A percentile compares a stretch with the other conserved stretches of the same genome.
phyloP scores from a whole-genome alignment of 208 protist genomes.

The Acanthamoeba royreba region DNA sequence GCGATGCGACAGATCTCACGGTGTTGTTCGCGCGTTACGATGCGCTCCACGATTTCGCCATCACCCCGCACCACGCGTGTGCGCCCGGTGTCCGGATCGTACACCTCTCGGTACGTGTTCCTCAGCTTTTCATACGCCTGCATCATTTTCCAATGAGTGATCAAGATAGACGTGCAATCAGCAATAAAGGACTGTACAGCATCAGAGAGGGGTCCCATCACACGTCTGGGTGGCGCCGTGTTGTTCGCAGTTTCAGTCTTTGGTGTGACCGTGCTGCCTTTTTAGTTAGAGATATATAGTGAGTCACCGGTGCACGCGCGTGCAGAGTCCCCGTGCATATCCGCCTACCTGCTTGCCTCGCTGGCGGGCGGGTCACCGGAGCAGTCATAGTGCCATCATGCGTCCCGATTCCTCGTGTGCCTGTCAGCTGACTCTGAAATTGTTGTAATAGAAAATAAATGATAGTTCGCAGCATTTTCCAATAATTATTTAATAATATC shows the following conservation, averaged over 20 bases:
- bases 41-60: constrained; percentile 60
- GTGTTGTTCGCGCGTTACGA: constrained; percentile 56
- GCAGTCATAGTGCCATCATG: no score
- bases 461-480: no score
- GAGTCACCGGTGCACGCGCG: no score
- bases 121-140: constrained; percentile 51
- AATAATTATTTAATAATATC: no score
- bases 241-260: background rate
- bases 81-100: constrained; percentile 55
- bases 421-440: no score
- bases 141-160: background rate
- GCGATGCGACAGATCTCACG: constrained; percentile 56
- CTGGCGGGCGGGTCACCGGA: no score
- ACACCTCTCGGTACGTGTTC: constrained; percentile 34
- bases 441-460: no score
- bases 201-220: background rate
- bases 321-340: no score
- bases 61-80: constrained; percentile 36
- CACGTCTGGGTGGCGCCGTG: background rate
- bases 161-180: background rate
- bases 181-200: background rate
- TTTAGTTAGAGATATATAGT: no score
- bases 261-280: background rate
- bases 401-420: no score
- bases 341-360: no score